phyloP scores from a whole-genome alignment of 164 flowering plant species.

The Vitis cinerea region DNA sequence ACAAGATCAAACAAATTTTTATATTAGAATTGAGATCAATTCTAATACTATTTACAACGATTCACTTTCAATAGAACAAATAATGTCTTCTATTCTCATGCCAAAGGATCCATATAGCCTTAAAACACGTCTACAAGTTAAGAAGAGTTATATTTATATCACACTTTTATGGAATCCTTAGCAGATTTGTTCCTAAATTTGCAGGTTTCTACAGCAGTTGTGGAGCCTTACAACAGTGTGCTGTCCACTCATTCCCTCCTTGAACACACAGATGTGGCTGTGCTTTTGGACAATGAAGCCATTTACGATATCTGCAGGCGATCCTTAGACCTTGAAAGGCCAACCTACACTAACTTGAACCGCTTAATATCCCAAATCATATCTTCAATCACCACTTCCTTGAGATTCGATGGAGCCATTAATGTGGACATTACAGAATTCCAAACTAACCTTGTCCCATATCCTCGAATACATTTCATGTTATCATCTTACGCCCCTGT shows the following conservation, averaged over 20 bases:
- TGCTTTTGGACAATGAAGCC: constrained; percentile 44
- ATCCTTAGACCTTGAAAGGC: constrained; percentile 51
- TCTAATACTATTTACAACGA: too few relatives aligned
- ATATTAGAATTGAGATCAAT: too few relatives aligned
- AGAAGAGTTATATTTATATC: too few relatives aligned
- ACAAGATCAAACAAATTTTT: too few relatives aligned
- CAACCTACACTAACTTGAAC: constrained; percentile 56
- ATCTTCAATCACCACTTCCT: constrained; percentile 44
- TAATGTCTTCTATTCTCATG: too few relatives aligned
- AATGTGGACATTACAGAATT: constrained; percentile 53
- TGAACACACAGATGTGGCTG: constrained; percentile 26
- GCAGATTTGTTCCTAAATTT: background rate
- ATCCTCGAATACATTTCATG: constrained; percentile 61
- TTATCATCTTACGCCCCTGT: constrained; percentile 58
- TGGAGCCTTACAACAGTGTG: constrained; percentile 25
- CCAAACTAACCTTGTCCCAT: constrained; percentile 55
- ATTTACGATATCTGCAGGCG: constrained; percentile 54
- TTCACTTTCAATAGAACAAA: too few relatives aligned
- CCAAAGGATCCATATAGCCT: too few relatives aligned
- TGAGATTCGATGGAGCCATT: constrained; percentile 48
- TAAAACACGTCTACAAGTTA: too few relatives aligned
- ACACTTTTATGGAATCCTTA: too few relatives aligned
- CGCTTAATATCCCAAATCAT: constrained; percentile 41
- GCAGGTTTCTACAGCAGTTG: constrained; percentile 40
- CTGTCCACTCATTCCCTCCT: constrained; percentile 26